Conservation (phyloP, 202 grass and related monocot genomes). For the Carex arenaria region DNA sequence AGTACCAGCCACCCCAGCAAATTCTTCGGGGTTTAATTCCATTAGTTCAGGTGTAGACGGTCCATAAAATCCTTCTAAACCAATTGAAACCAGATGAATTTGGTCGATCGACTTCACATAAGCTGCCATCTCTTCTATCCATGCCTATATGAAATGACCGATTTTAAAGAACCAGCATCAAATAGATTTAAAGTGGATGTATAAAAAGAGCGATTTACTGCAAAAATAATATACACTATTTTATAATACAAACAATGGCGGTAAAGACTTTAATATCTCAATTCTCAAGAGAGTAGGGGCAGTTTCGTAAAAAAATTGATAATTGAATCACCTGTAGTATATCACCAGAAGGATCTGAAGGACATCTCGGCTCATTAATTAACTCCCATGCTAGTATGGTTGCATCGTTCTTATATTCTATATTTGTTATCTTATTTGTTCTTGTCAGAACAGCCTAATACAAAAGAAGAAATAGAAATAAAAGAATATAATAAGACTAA, state of each 20-base stretch:
- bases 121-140: constrained; percentile 80
- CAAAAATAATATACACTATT: neutral
- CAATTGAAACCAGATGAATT: constrained; percentile 51
- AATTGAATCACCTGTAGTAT: constrained; percentile 49
- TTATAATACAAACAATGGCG: neutral
- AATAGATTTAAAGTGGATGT: neutral
- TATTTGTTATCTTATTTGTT: constrained; percentile 65
- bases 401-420: constrained; percentile 61
- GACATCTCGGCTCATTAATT: constrained; percentile 76
- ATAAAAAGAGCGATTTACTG: neutral
- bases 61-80: constrained; percentile 80
- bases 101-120: constrained; percentile 74
- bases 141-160: constrained; percentile 37
- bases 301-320: neutral
- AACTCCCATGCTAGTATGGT: constrained; percentile 82
- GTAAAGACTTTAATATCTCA: neutral
- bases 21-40: constrained; percentile 45
- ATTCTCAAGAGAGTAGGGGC: neutral
- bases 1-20: constrained; percentile 49
- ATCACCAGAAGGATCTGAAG: constrained; percentile 68
- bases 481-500: neutral
- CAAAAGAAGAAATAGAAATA: neutral
- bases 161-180: constrained; percentile 17
- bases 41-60: constrained; percentile 56
- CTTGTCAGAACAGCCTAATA: constrained; percentile 54